A percentile compares a stretch with the other conserved stretches of the same genome.
Conservation (phyloP, 768 basidiomycete species). For the Phaeotremella skinneri region DNA sequence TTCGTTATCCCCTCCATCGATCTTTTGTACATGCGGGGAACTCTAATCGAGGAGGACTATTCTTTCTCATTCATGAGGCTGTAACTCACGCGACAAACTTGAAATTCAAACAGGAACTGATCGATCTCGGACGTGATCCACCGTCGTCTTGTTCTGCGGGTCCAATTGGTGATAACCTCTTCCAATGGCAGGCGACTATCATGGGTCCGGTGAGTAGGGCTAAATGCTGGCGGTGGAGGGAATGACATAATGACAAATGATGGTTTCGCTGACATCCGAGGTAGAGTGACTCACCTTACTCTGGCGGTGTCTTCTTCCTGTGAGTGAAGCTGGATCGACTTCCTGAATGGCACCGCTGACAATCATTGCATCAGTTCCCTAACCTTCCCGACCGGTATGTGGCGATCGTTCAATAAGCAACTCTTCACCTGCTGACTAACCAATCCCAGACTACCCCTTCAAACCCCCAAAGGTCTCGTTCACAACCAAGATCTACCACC, state of each 20-base stretch:
- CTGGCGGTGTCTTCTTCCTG: slow-evolving; percentile 96
- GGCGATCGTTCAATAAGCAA: not conserved
- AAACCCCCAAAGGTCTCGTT: slow-evolving; percentile 99
- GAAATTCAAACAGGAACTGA: slow-evolving; percentile 70
- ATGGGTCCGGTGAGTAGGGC: slow-evolving; percentile 85
- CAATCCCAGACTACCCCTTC: slow-evolving; percentile 95
- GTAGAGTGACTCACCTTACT: slow-evolving; percentile 94
- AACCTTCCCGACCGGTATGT: slow-evolving; percentile 52
- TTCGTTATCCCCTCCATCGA: slow-evolving; percentile 47
- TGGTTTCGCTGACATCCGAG: slow-evolving; percentile 9
- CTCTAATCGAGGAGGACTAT: not conserved
- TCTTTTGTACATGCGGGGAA: slow-evolving; percentile 1
- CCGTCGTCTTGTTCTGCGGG: slow-evolving; percentile 99
- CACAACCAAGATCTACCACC: slow-evolving; percentile 99
- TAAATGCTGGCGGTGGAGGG: not conserved
- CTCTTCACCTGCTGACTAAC: slow-evolving; percentile 43
- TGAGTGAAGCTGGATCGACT: slow-evolving; percentile 13
- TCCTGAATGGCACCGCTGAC: not conserved
- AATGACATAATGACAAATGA: not conserved
- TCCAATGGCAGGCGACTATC: slow-evolving; percentile 99
- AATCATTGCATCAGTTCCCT: slow-evolving; percentile 31
- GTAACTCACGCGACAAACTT: slow-evolving; percentile 22
- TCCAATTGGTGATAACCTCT: slow-evolving; percentile 96
- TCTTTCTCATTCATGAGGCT: not conserved
- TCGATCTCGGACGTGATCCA: slow-evolving; percentile 98